These are phyloP conservation scores for Colletotrichum destructivum DNA, from an alignment of 2,329 filamentous ascomycete species.

Conservation along the genomic window DNA sequence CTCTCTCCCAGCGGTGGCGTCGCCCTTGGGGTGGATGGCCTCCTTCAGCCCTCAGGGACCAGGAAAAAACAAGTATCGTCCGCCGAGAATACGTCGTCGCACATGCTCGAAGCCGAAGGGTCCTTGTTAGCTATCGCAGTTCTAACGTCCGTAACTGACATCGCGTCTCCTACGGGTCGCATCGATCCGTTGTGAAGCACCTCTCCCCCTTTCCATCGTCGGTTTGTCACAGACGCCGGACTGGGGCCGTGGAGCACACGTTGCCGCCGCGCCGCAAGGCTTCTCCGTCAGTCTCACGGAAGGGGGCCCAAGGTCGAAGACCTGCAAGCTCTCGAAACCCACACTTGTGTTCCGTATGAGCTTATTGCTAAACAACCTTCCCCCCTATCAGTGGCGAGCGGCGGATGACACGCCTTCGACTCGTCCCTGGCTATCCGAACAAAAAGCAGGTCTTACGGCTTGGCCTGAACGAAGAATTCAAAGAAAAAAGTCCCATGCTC, in stretches of 20 bases:
- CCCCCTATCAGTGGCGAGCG: conserved; percentile 4
- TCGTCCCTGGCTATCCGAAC: conserved; percentile 16
- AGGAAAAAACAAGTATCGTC: background rate
- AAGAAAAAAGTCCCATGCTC: background rate
- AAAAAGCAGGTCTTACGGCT: conserved; percentile 14
- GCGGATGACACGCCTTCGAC: conserved; percentile 31
- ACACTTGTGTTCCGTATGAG: conserved; percentile 18
- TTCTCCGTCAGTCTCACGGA: conserved; percentile 16
- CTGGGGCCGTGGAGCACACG: conserved; percentile 18
- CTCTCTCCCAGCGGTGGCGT: conserved; percentile 9
- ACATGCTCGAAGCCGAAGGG: conserved; percentile 32
- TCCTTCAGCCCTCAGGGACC: background rate
- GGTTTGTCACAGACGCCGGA: background rate
- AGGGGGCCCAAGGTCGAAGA: conserved; percentile 7
- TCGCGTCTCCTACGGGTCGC: conserved; percentile 1
- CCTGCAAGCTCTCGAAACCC: conserved; percentile 14
- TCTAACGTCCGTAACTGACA: conserved; percentile 24
- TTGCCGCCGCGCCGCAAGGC: background rate
- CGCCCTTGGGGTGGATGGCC: background rate
- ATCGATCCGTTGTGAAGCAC: conserved; percentile 22
- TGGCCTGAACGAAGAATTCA: background rate
- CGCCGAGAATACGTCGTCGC: background rate
- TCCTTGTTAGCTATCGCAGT: conserved; percentile 7
- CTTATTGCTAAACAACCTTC: conserved; percentile 18
- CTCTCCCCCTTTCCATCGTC: background rate